Conservation (phyloP, 2,329 filamentous ascomycete genomes). For the Dactylonectria macrodidyma region DNA sequence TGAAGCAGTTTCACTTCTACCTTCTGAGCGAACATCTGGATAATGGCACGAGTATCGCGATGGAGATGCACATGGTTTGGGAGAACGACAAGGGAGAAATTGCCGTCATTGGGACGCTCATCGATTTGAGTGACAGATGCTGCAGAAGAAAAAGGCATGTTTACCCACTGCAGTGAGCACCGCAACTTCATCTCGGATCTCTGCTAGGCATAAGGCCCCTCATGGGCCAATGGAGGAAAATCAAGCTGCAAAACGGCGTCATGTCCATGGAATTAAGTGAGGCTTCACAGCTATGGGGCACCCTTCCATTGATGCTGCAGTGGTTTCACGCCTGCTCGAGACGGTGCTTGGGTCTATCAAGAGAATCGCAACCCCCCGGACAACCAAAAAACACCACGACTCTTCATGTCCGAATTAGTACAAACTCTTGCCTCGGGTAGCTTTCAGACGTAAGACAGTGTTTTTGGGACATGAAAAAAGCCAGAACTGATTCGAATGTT, state of each 20-base stretch:
- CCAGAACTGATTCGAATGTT: neutral
- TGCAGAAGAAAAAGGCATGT: slow-evolving; percentile 4
- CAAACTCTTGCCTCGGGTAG: slow-evolving; percentile 46
- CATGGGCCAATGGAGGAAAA: too few species aligned
- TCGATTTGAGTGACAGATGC: slow-evolving; percentile 40
- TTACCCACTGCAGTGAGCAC: too few species aligned
- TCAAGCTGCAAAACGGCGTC: neutral
- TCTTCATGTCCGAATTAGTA: slow-evolving; percentile 61
- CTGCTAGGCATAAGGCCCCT: too few species aligned
- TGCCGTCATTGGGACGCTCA: slow-evolving; percentile 49
- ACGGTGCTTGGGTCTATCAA: slow-evolving; percentile 56
- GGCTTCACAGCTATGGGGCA: too few species aligned
- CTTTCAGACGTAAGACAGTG: slow-evolving; percentile 45
- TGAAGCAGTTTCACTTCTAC: slow-evolving; percentile 73
- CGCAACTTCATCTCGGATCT: too few species aligned
- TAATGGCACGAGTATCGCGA: slow-evolving; percentile 50
- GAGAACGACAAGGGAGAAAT: slow-evolving; percentile 36
- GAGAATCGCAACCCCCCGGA: slow-evolving; percentile 57
- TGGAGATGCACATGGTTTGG: slow-evolving; percentile 52
- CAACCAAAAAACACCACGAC: slow-evolving; percentile 51
- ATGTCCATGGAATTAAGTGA: slow-evolving; percentile 1
- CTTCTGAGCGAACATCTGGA: slow-evolving; percentile 72
- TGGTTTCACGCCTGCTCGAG: slow-evolving; percentile 49
- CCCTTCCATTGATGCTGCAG: too few species aligned
- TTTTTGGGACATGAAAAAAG: too few species aligned